These are phyloP conservation scores for Boletus speciosus DNA, from an alignment of 768 basidiomycete species.

Conservation along the genomic window DNA sequence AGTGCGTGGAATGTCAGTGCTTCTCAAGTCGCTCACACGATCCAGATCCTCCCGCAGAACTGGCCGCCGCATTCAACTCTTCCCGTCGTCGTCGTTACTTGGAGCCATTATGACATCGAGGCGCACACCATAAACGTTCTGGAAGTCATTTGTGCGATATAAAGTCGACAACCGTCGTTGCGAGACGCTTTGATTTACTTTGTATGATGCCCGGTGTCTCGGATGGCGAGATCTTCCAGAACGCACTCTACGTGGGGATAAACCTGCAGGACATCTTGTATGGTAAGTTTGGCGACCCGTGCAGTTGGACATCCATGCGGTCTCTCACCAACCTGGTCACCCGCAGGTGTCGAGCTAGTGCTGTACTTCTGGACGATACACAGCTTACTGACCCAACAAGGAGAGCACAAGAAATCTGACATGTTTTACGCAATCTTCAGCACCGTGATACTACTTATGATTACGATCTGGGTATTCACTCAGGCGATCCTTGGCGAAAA, in stretches of 20 bases:
- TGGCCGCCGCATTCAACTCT: too few relatives aligned
- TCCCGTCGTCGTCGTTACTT: too few relatives aligned
- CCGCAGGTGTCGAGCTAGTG: conserved; percentile 23
- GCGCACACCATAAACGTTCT: too few relatives aligned
- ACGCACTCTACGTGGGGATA: conserved; percentile 23
- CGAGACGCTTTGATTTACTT: too few relatives aligned
- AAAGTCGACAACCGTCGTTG: too few relatives aligned
- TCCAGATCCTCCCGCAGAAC: too few relatives aligned
- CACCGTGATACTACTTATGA: conserved; percentile 27
- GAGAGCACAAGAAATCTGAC: conserved; percentile 4
- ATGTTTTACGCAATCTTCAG: conserved; percentile 25
- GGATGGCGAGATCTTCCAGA: conserved; percentile 11
- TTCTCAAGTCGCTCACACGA: too few relatives aligned
- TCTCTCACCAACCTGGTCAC: neutral
- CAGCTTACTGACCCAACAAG: conserved; percentile 5
- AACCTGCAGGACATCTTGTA: conserved; percentile 24
- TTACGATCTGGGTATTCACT: conserved; percentile 31
- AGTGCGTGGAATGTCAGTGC: too few relatives aligned
- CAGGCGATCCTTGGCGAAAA: conserved; percentile 6
- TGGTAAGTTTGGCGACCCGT: conserved; percentile 6
- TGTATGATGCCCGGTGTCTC: too few relatives aligned
- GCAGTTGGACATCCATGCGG: too few relatives aligned
- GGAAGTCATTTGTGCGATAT: too few relatives aligned
- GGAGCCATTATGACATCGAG: too few relatives aligned
- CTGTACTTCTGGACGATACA: conserved; percentile 27